Evolutionary conservation across 2,329 filamentous ascomycete species (phyloP).

Genomic region (Trichoderma atroviride): DNA sequence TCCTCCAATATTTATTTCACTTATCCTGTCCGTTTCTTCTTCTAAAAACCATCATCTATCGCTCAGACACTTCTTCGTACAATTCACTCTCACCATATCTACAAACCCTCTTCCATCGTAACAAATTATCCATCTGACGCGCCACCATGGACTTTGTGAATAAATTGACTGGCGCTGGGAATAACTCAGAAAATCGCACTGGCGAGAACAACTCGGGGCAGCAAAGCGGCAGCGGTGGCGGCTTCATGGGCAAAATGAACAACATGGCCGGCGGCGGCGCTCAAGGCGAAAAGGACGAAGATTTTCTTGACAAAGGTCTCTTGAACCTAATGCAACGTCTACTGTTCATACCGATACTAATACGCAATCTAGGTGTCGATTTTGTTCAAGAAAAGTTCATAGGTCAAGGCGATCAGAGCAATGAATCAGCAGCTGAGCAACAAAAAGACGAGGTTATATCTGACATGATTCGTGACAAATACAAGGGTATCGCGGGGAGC

Average conservation of each 20-base stretch:
- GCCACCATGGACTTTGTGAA: constrained; percentile 27
- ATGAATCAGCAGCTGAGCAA: constrained; percentile 75
- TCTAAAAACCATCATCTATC: no score
- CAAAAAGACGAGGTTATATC: constrained; percentile 80
- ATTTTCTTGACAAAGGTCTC: constrained; percentile 77
- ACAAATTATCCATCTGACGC: background rate
- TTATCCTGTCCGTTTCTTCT: background rate
- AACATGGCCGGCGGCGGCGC: constrained; percentile 69
- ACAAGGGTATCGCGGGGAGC: constrained; percentile 68
- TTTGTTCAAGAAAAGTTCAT: constrained; percentile 76
- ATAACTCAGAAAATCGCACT: background rate
- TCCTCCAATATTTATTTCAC: background rate
- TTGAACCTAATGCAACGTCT: background rate
- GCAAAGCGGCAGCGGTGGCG: constrained; percentile 42
- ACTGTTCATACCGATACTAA: background rate
- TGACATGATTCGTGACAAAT: constrained; percentile 70
- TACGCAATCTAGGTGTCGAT: constrained; percentile 63
- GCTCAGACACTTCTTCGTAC: background rate
- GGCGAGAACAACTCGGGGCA: constrained; percentile 52
- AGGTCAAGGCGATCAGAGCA: constrained; percentile 69
- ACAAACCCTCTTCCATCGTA: background rate
- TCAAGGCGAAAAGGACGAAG: constrained; percentile 80
- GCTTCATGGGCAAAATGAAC: constrained; percentile 72
- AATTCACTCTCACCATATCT: no score
- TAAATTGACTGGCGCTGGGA: constrained; percentile 6